Evolutionary conservation across 2,329 filamentous ascomycete genomes (phyloP), one percentile per base, ranked within the genome.

Genomic region (Beauveria caledonica): DNA sequence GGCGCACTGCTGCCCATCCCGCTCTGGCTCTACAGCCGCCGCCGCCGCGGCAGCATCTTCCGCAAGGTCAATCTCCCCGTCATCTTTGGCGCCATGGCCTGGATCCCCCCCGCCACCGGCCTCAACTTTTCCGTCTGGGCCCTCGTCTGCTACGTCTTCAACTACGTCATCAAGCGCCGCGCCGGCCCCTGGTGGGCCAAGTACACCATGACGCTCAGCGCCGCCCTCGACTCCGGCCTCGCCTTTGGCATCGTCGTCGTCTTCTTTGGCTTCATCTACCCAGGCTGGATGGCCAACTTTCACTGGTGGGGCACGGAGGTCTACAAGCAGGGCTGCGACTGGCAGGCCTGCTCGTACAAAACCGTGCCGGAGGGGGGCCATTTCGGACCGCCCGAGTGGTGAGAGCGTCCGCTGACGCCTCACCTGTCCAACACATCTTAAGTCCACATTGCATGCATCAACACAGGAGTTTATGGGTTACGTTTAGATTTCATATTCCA

Each of bases 111-210:
- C 0, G 91, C 91, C 2, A 89, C 88, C 0, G 90, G 90, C 0
- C 85, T 96, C 64, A 96, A 96, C 72, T 96, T 94, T 70, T 90
- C 86, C 1, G 88, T 93, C 48, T 95, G 91, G 90, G 89, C 87
- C 0, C 75, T 94, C 8, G 89, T 95, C 15, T 94, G 89, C 75
- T 95, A 88, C 72, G 66, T 90, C 48, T 96, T 96, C 79, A 95
- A 95, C 71, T 86, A 87, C 70, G 73, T 87, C 62, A 81, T 95
- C 68, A 85, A 86, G 69, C 83, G 83, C 40, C 79, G 87, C 23
- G 87, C 84, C 27, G 79, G 78, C 33, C 86, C 84, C 1, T 96
- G 91, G 91, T 95, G 91, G 91, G 85, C 85, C 52, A 94, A 95
- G 73, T 95, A 95, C 72, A 93, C 89, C 45, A 94, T 95, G 89